A percentile compares a stretch with the other conserved stretches of the same genome.
phyloP scores from a whole-genome alignment of 805 yeast genomes.

The Teunomyces panamensis region DNA sequence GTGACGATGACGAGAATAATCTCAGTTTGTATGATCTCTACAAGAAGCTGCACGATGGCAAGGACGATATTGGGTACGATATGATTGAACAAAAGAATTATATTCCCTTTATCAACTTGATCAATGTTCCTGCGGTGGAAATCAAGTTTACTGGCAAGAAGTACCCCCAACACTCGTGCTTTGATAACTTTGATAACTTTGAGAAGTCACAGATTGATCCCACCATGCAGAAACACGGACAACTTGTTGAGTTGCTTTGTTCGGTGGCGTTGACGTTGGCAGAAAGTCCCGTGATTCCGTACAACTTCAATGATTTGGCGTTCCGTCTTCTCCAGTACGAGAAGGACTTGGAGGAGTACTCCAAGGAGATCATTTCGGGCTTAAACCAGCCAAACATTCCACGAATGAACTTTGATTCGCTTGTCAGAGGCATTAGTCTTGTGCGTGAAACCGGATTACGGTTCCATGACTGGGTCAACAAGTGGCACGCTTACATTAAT shows the following conservation, averaged over 20 bases:
- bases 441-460: constrained; percentile 36
- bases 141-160: constrained; percentile 44
- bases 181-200: constrained; percentile 62
- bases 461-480: constrained; percentile 53
- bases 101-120: constrained; percentile 59
- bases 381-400: constrained; percentile 13
- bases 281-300: constrained; percentile 78
- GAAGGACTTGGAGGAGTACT: constrained; percentile 45
- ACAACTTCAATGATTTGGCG: constrained; percentile 49
- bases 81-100: constrained; percentile 55
- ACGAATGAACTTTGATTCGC: constrained; percentile 20
- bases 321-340: constrained; percentile 41
- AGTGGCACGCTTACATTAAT: constrained; percentile 55
- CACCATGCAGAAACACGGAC: constrained; percentile 51
- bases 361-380: constrained; percentile 12
- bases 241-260: constrained; percentile 55
- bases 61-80: constrained; percentile 26
- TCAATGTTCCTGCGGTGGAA: constrained; percentile 71
- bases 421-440: constrained; percentile 21
- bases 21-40: constrained; percentile 24
- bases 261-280: constrained; percentile 54
- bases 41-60: constrained; percentile 21
- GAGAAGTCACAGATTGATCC: constrained; percentile 48
- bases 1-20: constrained; percentile 7
- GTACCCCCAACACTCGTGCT: constrained; percentile 56